phyloP scores from a whole-genome alignment of 2,329 filamentous ascomycete genomes.

The Fonsecaea erecta region DNA sequence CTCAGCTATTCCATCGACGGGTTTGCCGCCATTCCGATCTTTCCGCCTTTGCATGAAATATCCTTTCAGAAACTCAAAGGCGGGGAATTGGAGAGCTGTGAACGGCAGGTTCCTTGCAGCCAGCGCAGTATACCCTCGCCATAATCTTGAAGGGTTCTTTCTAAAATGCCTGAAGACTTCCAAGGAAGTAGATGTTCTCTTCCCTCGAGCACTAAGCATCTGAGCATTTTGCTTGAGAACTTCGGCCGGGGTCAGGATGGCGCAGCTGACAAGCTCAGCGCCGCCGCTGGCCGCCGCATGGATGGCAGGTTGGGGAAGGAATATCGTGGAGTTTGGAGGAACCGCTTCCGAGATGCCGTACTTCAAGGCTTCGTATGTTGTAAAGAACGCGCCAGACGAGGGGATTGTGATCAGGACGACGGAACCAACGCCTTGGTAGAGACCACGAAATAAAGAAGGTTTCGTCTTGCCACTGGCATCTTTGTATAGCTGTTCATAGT shows the following conservation, averaged over 20 bases:
- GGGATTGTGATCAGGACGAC: slow-evolving; percentile 86
- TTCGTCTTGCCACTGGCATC: slow-evolving; percentile 43
- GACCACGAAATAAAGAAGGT: slow-evolving; percentile 67
- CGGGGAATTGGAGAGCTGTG: slow-evolving; percentile 84
- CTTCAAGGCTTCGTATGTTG: slow-evolving; percentile 82
- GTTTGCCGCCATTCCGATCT: slow-evolving; percentile 46
- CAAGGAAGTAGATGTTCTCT: slow-evolving; percentile 53
- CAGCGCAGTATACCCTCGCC: slow-evolving; percentile 78
- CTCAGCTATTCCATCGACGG: slow-evolving; percentile 58
- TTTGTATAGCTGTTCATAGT: slow-evolving; percentile 71
- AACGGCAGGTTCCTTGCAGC: slow-evolving; percentile 84
- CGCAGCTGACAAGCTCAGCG: slow-evolving; percentile 82
- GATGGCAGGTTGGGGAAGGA: slow-evolving; percentile 69
- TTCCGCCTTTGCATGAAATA: slow-evolving; percentile 54
- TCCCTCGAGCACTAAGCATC: slow-evolving; percentile 60
- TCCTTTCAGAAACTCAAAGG: slow-evolving; percentile 74
- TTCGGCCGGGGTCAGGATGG: slow-evolving; percentile 85
- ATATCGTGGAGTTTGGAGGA: slow-evolving; percentile 49
- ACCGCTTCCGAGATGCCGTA: slow-evolving; percentile 59
- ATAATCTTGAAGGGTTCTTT: slow-evolving; percentile 60
- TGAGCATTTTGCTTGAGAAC: slow-evolving; percentile 94
- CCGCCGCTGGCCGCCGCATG: slow-evolving; percentile 74
- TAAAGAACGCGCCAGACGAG: slow-evolving; percentile 88
- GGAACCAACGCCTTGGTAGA: slow-evolving; percentile 87
- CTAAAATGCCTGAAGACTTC: slow-evolving; percentile 63